These are phyloP conservation scores for Tolypocladium nubicola DNA, from an alignment of 2,329 filamentous ascomycete genomes.

Conservation along the genomic window DNA sequence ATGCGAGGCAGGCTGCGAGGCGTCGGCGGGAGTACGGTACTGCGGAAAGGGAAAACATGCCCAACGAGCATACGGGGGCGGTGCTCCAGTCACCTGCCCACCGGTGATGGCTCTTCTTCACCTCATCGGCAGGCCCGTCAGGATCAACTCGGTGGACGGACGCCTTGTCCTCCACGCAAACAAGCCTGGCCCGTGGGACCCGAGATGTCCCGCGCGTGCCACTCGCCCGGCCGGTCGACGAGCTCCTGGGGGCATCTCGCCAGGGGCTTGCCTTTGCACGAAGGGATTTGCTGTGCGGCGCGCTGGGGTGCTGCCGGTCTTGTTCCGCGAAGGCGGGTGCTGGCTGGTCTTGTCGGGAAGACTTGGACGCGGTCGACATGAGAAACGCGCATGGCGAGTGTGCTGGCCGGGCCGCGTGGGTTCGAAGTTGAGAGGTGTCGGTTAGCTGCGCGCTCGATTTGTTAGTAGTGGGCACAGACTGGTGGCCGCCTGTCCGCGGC, in stretches of 20 bases:
- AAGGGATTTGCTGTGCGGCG: too few species aligned
- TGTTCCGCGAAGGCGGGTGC: too few species aligned
- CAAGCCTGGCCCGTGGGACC: background rate
- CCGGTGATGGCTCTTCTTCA: constrained; percentile 1
- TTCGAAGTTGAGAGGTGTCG: too few species aligned
- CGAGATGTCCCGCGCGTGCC: background rate
- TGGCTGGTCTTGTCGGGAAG: too few species aligned
- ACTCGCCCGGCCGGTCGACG: too few species aligned
- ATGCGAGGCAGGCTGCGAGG: constrained; percentile 4
- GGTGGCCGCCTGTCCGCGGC: constrained; percentile 6
- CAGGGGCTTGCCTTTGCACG: too few species aligned
- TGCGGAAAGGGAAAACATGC: background rate
- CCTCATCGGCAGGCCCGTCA: background rate
- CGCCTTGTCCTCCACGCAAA: constrained; percentile 8
- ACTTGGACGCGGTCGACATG: too few species aligned
- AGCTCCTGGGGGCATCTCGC: too few species aligned
- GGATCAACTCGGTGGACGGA: constrained; percentile 6
- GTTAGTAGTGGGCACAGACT: background rate
- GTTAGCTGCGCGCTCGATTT: too few species aligned
- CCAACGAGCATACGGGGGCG: constrained; percentile 4
- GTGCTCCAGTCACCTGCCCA: constrained; percentile 3
- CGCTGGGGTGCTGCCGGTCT: too few species aligned
- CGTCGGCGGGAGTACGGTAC: background rate
- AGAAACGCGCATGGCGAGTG: too few species aligned
- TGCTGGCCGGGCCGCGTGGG: too few species aligned